Evolutionary conservation across 768 basidiomycete genomes (phyloP).

Genomic region (Astraeus odoratus): DNA sequence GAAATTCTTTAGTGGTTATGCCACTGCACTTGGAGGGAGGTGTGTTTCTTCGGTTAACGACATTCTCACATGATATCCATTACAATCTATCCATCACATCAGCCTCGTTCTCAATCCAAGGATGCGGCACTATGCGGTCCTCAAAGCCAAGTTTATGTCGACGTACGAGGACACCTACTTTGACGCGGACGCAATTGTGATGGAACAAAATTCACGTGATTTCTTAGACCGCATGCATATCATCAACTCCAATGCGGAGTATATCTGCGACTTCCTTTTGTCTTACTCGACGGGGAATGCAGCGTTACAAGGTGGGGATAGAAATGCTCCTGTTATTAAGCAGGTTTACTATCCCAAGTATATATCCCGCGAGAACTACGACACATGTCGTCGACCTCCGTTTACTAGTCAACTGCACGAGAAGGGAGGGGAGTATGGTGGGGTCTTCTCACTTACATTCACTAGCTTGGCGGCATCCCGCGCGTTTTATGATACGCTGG

Average conservation of each 20-base stretch:
- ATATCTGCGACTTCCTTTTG: slow-evolving; percentile 71
- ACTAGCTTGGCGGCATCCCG: slow-evolving; percentile 55
- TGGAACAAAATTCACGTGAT: slow-evolving; percentile 97
- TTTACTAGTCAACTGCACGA: not conserved
- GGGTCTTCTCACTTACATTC: slow-evolving; percentile 85
- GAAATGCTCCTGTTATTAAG: slow-evolving; percentile 46
- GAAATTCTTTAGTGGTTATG: slow-evolving; percentile 91
- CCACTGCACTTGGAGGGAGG: slow-evolving; percentile 98
- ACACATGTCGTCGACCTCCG: slow-evolving; percentile 49
- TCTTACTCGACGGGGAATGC: slow-evolving; percentile 45
- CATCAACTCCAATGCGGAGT: slow-evolving; percentile 80
- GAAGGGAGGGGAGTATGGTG: slow-evolving; percentile 57
- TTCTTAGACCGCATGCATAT: slow-evolving; percentile 66
- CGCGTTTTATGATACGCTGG: slow-evolving; percentile 80
- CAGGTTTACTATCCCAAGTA: slow-evolving; percentile 90
- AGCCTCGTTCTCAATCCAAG: slow-evolving; percentile 87
- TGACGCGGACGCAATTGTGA: slow-evolving; percentile 86
- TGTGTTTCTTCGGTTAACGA: slow-evolving; percentile 29
- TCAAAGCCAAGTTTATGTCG: slow-evolving; percentile 52
- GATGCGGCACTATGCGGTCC: slow-evolving; percentile 54
- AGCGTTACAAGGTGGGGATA: slow-evolving; percentile 13
- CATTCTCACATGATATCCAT: not conserved
- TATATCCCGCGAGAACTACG: slow-evolving; percentile 63
- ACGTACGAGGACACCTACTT: slow-evolving; percentile 84
- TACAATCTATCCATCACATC: not conserved